Evolutionary conservation across 495 filamentous ascomycete species (phyloP), one percentile per base, ranked within the genome.

Genomic region (Rhizodiscina lignyota): DNA sequence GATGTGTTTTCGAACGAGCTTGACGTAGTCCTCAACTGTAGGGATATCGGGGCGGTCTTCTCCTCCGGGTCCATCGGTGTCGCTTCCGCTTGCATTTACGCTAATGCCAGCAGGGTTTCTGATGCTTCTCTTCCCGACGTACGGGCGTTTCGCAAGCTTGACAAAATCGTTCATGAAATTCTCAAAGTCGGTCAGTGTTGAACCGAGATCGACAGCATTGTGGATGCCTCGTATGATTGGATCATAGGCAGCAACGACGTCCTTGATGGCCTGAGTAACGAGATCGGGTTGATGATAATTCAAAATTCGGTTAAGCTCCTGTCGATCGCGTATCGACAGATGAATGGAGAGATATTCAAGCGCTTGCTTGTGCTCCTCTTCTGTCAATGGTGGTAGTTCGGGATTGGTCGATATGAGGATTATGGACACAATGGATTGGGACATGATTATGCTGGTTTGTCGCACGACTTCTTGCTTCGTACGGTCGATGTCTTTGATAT

Each of bases 181-280:
- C 45, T 79, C 64, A 1, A 62, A 47, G 18, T 75, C 68, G 19
- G 53, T 55, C 0, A 79, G 41, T 21, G 74, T 70, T 16, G 60
- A 67, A 23, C 64, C 65, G 18, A 81, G 59, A 39, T 81, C 72
- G 5, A 77, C 62, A 3, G 67, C 65, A 32, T 77, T 66, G 37
- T 81, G 76, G 10, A 77, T 51, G 4, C 51, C 48, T 3, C 75
- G 62, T 24, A 81, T 78, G 34, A 79, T 66, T 2, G 68, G 72
- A n/a, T 79, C 75, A 38, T 75, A 76, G 4, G 66, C 67, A 0
- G 54, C 49, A 6, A 79, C 63, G 5, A 59, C 44, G 18, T 73
- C 66, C n/a, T 62, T 58, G 31, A 79, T 50, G 1, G 64, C 60
- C 4, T 63, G 54, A 2, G 74, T 79, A 3, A 74, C 58, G 3